These are phyloP conservation scores for Penicillium verhagenii DNA, from an alignment of 495 filamentous ascomycete species.

Conservation along the genomic window DNA sequence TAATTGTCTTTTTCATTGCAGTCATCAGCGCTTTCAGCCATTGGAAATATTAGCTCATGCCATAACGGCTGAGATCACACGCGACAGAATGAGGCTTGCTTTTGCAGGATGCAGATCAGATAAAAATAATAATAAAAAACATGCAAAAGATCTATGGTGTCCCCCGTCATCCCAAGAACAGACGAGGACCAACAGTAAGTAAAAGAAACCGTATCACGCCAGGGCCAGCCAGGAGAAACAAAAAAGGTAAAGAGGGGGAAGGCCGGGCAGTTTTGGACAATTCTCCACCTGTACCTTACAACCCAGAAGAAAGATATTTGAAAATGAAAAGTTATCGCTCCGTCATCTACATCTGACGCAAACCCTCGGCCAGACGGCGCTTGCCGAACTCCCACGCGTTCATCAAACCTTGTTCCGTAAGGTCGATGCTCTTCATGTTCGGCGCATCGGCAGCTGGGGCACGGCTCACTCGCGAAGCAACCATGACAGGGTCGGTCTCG, in stretches of 20 bases:
- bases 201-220: constrained; percentile 37
- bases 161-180: constrained; percentile 14
- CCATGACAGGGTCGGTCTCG: constrained; percentile 91
- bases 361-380: constrained; percentile 82
- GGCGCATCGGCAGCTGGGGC: constrained; percentile 88
- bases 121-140: constrained; percentile 13
- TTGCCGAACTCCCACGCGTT: constrained; percentile 96
- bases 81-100: constrained; percentile 9
- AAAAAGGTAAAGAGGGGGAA: constrained; percentile 19
- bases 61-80: constrained; percentile 4
- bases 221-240: constrained; percentile 45
- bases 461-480: constrained; percentile 85
- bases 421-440: constrained; percentile 86
- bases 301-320: constrained; percentile 3
- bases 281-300: neutral
- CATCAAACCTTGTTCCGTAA: constrained; percentile 92
- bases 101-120: constrained; percentile 16
- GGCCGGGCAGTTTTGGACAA: constrained; percentile 26
- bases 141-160: constrained; percentile 30
- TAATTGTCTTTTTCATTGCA: constrained; percentile 19
- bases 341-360: constrained; percentile 65
- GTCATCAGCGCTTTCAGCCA: constrained; percentile 19
- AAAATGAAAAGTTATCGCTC: neutral
- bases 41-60: constrained; percentile 14
- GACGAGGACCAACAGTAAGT: constrained; percentile 16